These are phyloP conservation scores for Dactylellina haptotyla DNA, from an alignment of 2,329 filamentous ascomycete species.

Conservation along the genomic window DNA sequence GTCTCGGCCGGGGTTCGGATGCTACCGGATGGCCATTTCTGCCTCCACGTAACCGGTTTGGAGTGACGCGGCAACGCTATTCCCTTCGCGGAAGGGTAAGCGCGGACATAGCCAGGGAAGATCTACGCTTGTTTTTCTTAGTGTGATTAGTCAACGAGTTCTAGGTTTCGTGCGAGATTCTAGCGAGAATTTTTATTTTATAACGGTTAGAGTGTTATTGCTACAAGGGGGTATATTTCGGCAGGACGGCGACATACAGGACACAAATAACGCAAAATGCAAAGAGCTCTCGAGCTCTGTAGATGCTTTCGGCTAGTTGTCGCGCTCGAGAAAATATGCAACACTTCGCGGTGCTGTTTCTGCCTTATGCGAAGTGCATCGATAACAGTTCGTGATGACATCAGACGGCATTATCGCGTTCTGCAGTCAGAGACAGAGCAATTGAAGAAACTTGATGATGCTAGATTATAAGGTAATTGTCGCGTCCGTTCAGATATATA, in stretches of 20 bases:
- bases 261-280: neutral
- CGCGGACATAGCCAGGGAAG: neutral
- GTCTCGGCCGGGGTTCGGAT: slow-evolving; percentile 26
- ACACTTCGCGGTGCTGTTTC: neutral
- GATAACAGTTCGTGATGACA: slow-evolving; percentile 8
- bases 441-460: neutral
- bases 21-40: neutral
- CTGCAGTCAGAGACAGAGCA: neutral
- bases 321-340: slow-evolving; percentile 14
- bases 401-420: slow-evolving; percentile 7
- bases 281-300: neutral
- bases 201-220: neutral
- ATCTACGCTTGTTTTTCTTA: neutral
- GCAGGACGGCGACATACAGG: neutral
- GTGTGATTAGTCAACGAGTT: slow-evolving; percentile 3
- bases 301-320: neutral
- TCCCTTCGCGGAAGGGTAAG: slow-evolving; percentile 2
- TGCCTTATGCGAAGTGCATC: neutral
- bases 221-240: neutral
- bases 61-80: neutral
- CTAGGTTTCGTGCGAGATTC: slow-evolving; percentile 9
- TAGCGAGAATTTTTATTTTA: neutral
- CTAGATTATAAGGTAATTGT: neutral
- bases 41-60: neutral
- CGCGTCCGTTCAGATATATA: neutral